Percentiles rank a stretch among this genome's conserved stretches.
These are phyloP conservation scores for Apiospora kogelbergensis DNA, from an alignment of 2,329 filamentous ascomycete genomes.

Conservation along the genomic window DNA sequence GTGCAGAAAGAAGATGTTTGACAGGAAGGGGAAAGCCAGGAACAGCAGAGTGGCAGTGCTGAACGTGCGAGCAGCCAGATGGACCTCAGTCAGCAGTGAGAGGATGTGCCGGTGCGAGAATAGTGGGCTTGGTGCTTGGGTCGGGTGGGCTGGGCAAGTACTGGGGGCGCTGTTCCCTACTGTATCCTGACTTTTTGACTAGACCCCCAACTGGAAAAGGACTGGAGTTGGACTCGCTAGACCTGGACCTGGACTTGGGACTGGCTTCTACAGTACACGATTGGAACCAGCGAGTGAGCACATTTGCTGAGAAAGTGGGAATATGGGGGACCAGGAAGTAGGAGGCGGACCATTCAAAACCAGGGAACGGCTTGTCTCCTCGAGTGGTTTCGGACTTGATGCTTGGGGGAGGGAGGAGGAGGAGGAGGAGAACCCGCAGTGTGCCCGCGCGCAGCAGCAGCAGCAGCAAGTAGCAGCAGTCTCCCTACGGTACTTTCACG, in stretches of 20 bases:
- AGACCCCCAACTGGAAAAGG: not conserved
- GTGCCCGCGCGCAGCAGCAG: not conserved
- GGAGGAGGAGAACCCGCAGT: not conserved
- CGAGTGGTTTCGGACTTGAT: slow-evolving; percentile 3
- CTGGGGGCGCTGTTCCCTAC: not conserved
- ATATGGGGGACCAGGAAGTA: not conserved
- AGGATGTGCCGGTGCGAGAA: slow-evolving; percentile 5
- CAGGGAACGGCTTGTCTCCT: slow-evolving; percentile 1
- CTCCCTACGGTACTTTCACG: not conserved
- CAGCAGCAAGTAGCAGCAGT: not conserved
- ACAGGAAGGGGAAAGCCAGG: slow-evolving; percentile 6
- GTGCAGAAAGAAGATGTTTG: slow-evolving; percentile 6
- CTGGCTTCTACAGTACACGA: not conserved
- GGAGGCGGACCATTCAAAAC: slow-evolving; percentile 4
- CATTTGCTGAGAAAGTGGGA: slow-evolving; percentile 2
- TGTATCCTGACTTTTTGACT: not conserved
- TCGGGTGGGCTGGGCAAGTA: not conserved
- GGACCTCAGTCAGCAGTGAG: not conserved
- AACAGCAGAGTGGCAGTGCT: slow-evolving; percentile 6
- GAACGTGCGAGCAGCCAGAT: slow-evolving; percentile 7
- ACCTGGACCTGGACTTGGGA: not conserved
- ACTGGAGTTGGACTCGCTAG: not conserved
- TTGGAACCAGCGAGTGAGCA: slow-evolving; percentile 3
- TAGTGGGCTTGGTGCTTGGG: not conserved
- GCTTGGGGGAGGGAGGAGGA: not conserved